Evolutionary conservation across 1,139 yeast species (phyloP).

Genomic region (Magnusiomyces paraingens): DNA sequence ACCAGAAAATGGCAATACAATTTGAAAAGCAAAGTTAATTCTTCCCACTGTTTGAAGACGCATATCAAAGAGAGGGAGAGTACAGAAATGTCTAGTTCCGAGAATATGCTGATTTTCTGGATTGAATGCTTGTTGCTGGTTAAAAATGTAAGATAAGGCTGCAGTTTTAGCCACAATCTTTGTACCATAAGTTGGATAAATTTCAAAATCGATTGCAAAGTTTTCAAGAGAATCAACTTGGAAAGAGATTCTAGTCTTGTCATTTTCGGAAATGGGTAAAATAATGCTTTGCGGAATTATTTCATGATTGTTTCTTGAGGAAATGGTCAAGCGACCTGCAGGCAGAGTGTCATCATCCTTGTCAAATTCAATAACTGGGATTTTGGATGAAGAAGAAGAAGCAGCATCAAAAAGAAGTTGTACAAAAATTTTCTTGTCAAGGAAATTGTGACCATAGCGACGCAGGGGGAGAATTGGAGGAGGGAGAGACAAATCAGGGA

Average conservation of each 20-base stretch:
- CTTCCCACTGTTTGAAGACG: slow-evolving; percentile 80
- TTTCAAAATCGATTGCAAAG: slow-evolving; percentile 80
- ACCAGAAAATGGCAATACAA: slow-evolving; percentile 87
- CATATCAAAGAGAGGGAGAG: slow-evolving; percentile 75
- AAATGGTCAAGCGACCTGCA: slow-evolving; percentile 62
- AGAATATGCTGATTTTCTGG: slow-evolving; percentile 17
- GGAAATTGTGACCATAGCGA: slow-evolving; percentile 90
- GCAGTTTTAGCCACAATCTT: slow-evolving; percentile 85
- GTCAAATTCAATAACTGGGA: slow-evolving; percentile 32
- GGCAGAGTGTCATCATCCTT: slow-evolving; percentile 34
- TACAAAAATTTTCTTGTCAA: slow-evolving; percentile 80
- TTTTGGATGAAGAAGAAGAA: slow-evolving; percentile 27
- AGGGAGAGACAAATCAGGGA: slow-evolving; percentile 86
- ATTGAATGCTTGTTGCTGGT: slow-evolving; percentile 18
- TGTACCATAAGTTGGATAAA: slow-evolving; percentile 93
- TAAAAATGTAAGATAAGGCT: slow-evolving; percentile 54
- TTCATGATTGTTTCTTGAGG: slow-evolving; percentile 48
- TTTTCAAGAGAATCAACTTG: slow-evolving; percentile 77
- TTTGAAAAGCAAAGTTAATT: slow-evolving; percentile 67
- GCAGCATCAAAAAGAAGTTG: slow-evolving; percentile 66
- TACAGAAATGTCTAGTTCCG: slow-evolving; percentile 36
- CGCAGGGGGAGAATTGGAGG: slow-evolving; percentile 94
- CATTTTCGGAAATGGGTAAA: slow-evolving; percentile 69
- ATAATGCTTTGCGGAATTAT: slow-evolving; percentile 81
- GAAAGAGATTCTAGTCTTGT: slow-evolving; percentile 62